Percentiles rank a stretch among this genome's conserved stretches.
These are phyloP conservation scores for Cochlearia excelsa DNA, from an alignment of 345 rosid genomes.

Conservation along the genomic window DNA sequence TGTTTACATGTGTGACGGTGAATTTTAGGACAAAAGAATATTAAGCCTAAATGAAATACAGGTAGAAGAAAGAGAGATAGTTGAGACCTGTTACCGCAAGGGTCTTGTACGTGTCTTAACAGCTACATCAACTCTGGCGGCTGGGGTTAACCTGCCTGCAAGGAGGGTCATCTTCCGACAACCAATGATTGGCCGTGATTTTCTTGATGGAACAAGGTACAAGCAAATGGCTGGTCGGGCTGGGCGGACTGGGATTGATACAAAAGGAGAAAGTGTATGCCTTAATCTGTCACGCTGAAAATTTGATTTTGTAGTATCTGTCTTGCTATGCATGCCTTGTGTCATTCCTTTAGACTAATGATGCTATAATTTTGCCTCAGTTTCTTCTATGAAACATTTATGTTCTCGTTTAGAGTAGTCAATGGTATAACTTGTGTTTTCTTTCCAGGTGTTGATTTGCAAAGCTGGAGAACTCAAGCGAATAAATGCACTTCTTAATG, in stretches of 20 bases:
- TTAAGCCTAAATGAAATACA: slow-evolving; percentile 34
- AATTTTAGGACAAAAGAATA: slow-evolving; percentile 18
- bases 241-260: slow-evolving; percentile 97
- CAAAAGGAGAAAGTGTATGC: slow-evolving; percentile 97
- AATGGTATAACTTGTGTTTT: slow-evolving; percentile 20
- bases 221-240: slow-evolving; percentile 99
- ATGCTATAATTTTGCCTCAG: background rate
- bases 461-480: slow-evolving; percentile 80
- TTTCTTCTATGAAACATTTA: background rate
- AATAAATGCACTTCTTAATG: slow-evolving; percentile 73
- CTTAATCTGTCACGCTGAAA: background rate
- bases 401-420: slow-evolving; percentile 15
- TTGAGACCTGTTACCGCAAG: slow-evolving; percentile 85
- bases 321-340: too few species aligned
- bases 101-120: slow-evolving; percentile 90
- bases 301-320: background rate
- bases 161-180: slow-evolving; percentile 98
- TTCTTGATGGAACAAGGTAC: slow-evolving; percentile 96
- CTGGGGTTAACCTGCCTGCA: slow-evolving; percentile 97
- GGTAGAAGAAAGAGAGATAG: slow-evolving; percentile 97
- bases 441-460: slow-evolving; percentile 76
- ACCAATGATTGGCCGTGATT: slow-evolving; percentile 93
- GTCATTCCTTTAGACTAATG: slow-evolving; percentile 4
- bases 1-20: slow-evolving; percentile 14
- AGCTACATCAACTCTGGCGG: slow-evolving; percentile 97